A percentile compares a stretch with the other conserved stretches of the same genome.
Evolutionary conservation across 2,329 filamentous ascomycete genomes (phyloP).

Genomic region (Stylonectria norvegica): DNA sequence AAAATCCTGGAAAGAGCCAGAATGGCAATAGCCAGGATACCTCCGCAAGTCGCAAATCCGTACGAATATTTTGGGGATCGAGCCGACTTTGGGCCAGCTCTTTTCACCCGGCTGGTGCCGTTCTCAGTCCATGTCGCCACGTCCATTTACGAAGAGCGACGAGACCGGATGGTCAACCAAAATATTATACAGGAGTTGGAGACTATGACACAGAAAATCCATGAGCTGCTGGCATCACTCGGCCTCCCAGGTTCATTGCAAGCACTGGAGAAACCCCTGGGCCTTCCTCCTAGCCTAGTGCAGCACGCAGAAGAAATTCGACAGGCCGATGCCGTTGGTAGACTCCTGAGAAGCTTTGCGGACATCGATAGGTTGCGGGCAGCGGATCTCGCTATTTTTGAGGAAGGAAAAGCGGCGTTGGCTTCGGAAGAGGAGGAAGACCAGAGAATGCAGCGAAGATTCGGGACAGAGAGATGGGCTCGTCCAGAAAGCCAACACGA

Average conservation of each 20-base stretch:
- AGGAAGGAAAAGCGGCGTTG: conserved; percentile 77
- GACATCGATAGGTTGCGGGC: conserved; percentile 88
- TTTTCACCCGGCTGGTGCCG: conserved; percentile 89
- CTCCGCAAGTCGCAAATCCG: conserved; percentile 77
- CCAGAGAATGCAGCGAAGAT: conserved; percentile 67
- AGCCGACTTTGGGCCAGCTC: conserved; percentile 73
- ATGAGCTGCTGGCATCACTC: conserved; percentile 74
- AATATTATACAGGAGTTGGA: conserved; percentile 84
- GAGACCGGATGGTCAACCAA: conserved; percentile 86
- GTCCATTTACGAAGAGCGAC: conserved; percentile 89
- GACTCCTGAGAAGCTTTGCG: conserved; percentile 74
- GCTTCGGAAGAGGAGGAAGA: conserved; percentile 82
- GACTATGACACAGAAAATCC: conserved; percentile 71
- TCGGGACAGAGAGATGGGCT: conserved; percentile 83
- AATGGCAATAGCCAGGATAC: conserved; percentile 79
- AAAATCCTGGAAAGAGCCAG: conserved; percentile 80
- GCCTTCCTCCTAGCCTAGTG: conserved; percentile 77
- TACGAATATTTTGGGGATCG: conserved; percentile 76
- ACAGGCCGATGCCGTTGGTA: conserved; percentile 80
- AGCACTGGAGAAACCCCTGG: conserved; percentile 89
- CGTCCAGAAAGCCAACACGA: conserved; percentile 68
- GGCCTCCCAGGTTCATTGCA: conserved; percentile 91
- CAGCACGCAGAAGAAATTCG: conserved; percentile 92
- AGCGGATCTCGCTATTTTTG: conserved; percentile 72
- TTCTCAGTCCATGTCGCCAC: conserved; percentile 94